Base-by-base conservation (phyloP, 805 yeast species). In the Suhomyces xylopsoci region DNA sequence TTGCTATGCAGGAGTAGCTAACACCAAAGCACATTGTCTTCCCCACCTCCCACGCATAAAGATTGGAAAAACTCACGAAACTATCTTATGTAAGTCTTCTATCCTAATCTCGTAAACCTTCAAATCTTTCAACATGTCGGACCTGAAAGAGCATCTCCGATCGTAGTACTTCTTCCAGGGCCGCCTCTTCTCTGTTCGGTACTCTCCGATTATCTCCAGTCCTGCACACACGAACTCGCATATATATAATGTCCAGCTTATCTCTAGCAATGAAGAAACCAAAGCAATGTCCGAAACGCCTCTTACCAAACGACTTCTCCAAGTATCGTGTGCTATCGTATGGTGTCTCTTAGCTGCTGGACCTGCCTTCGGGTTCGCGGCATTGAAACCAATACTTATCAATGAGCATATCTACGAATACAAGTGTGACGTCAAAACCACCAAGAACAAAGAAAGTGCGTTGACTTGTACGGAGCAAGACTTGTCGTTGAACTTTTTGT, bases 401-500 rank as follows among this genome's bases (percentile, higher is more conserved):
- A 72, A 65, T 50, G 81, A 81, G 59, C 76, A 75, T 12, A 67
- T 81, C 48, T 81, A 81, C 58, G 77, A 74, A 54, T 59, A 65
- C 19, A 58, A 62, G 1, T 81, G 85, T 65, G 66, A 66, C 38
- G 47, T 53, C 44, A 50, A 59, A 2, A 52, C 61, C 51, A 50
- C 59, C 1, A 49, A 48, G 15, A 17, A 15, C 10, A 32, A 30
- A 9, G 42, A 30, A 17, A 19, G 45, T 19, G 51, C 30, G 1
- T 36, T 49, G 26, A 71, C 75, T 0, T 92, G 97, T 70, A 71
- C 77, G 5, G 83, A 78, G n/a, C 97, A 93, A 67, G 97, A 92
- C 63, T 70, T 91, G 61, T 81, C 87, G 59, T 77, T 92, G 56
- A 92, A 93, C 66, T 78, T 82, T 59, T 80, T 93, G 78, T 92